These are phyloP conservation scores for Stagonosporopsis cucurbitacearum DNA, from an alignment of 2,329 filamentous ascomycete genomes.

Conservation along the genomic window DNA sequence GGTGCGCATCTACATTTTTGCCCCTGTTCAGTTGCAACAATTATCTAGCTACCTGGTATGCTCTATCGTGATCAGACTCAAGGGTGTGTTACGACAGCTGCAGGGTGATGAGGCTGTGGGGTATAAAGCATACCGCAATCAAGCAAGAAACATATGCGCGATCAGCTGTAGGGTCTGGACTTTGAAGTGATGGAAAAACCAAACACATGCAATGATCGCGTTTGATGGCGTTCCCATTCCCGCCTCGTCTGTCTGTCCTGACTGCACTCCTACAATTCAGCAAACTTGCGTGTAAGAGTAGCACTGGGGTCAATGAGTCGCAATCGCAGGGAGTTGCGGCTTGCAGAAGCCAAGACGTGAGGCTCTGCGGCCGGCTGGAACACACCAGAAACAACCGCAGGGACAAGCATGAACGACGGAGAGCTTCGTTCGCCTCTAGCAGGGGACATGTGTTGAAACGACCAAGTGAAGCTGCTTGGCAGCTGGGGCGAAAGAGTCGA, in stretches of 20 bases:
- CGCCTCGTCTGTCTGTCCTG: neutral
- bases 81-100: too few species aligned
- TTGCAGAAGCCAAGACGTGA: constrained; percentile 8
- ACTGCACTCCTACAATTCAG: neutral
- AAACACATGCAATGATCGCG: too few species aligned
- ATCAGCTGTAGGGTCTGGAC: too few species aligned
- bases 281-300: neutral
- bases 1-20: too few species aligned
- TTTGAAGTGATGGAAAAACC: neutral
- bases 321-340: neutral
- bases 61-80: too few species aligned
- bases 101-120: neutral
- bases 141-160: too few species aligned
- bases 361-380: constrained; percentile 16
- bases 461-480: constrained; percentile 11
- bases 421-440: neutral
- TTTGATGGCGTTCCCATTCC: neutral
- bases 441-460: constrained; percentile 5
- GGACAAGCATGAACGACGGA: neutral
- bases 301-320: neutral
- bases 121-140: too few species aligned
- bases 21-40: too few species aligned
- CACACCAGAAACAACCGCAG: constrained; percentile 9
- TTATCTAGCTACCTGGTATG: too few species aligned
- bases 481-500: constrained; percentile 1